phyloP scores from a whole-genome alignment of 169 alveolate species.

The Cryptosporidium viatorum region DNA sequence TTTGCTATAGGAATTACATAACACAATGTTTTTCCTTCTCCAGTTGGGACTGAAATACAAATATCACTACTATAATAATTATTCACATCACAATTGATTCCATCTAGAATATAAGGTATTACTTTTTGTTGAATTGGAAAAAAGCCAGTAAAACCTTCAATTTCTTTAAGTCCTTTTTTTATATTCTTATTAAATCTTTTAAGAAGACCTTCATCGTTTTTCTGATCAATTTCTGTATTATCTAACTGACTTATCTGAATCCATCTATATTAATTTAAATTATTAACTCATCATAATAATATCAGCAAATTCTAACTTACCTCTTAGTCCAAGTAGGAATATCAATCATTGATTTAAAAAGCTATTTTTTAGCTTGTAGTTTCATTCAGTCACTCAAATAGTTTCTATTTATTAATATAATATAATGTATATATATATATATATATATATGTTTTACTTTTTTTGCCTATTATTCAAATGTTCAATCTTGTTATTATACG shows the following conservation, averaged over 20 bases:
- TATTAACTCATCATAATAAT: neutral
- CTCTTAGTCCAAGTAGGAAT: slow-evolving; percentile 71
- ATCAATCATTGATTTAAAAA: slow-evolving; percentile 8
- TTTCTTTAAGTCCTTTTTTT: slow-evolving; percentile 38
- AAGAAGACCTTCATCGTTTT: neutral
- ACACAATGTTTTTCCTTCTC: slow-evolving; percentile 80
- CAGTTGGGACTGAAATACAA: slow-evolving; percentile 81
- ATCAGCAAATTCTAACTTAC: slow-evolving; percentile 2
- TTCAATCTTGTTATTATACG: too few relatives aligned
- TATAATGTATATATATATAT: too few relatives aligned
- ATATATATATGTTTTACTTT: too few relatives aligned
- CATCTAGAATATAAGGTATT: slow-evolving; percentile 49
- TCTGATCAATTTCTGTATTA: neutral
- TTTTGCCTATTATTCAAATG: too few relatives aligned
- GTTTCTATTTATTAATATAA: neutral
- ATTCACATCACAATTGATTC: slow-evolving; percentile 27
- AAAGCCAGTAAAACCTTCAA: slow-evolving; percentile 23
- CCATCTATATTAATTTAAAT: slow-evolving; percentile 27
- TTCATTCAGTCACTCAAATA: neutral
- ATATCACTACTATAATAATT: slow-evolving; percentile 76
- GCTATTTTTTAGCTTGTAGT: neutral
- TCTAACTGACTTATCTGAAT: slow-evolving; percentile 7
- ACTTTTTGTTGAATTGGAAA: slow-evolving; percentile 61
- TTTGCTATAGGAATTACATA: slow-evolving; percentile 78
- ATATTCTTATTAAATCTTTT: slow-evolving; percentile 17